phyloP scores from a whole-genome alignment of 2,329 filamentous ascomycete genomes.

The Fusarium sp. region DNA sequence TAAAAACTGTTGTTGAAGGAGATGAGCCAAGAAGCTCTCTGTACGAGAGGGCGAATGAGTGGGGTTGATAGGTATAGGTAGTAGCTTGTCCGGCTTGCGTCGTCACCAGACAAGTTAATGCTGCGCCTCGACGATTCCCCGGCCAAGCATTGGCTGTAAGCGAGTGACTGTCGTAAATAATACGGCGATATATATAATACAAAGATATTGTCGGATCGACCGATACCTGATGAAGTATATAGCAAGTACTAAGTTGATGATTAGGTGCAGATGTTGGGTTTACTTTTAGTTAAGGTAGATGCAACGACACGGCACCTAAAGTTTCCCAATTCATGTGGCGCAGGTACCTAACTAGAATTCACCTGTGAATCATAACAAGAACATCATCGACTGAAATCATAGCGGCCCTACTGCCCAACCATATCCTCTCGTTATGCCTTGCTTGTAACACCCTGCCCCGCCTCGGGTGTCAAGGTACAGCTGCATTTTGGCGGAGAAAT shows the following conservation, averaged over 20 bases:
- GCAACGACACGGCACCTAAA: constrained; percentile 10
- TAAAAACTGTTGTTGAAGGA: constrained; percentile 24
- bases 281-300: constrained; percentile 1
- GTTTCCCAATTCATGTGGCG: constrained; percentile 28
- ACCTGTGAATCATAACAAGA: constrained; percentile 3
- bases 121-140: constrained; percentile 36
- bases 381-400: neutral
- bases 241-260: neutral
- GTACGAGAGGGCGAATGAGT: constrained; percentile 27
- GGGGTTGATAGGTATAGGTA: constrained; percentile 32
- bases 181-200: constrained; percentile 13
- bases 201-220: constrained; percentile 8
- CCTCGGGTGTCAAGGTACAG: constrained; percentile 15
- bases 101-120: constrained; percentile 36
- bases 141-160: constrained; percentile 19
- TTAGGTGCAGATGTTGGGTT: constrained; percentile 14
- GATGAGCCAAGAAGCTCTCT: constrained; percentile 34
- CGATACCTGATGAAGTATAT: constrained; percentile 2
- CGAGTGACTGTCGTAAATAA: constrained; percentile 4
- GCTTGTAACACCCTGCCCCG: constrained; percentile 22
- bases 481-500: constrained; percentile 17
- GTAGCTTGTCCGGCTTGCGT: constrained; percentile 26
- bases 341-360: constrained; percentile 10
- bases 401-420: constrained; percentile 34
- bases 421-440: constrained; percentile 2